Percentiles rank a stretch among this genome's conserved stretches.
phyloP scores from a whole-genome alignment of 176 grass and related monocot species.

The Rhipidocladum racemiflorum region DNA sequence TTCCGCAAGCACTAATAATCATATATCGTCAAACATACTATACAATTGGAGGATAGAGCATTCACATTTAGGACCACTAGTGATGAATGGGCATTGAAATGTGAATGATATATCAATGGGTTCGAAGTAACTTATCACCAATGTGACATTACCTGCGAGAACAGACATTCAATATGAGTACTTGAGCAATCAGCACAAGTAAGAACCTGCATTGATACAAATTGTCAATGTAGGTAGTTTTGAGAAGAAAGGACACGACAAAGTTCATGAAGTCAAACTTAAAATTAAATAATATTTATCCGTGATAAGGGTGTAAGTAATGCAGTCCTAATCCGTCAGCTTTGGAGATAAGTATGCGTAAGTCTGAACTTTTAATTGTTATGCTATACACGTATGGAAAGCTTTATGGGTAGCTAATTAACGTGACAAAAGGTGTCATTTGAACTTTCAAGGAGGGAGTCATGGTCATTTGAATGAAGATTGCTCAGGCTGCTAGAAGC shows the following conservation, averaged over 20 bases:
- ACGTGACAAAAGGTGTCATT: too few relatives aligned
- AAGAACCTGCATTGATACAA: constrained; percentile 66
- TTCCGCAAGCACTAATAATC: background rate
- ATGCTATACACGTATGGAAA: too few relatives aligned
- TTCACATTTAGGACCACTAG: background rate
- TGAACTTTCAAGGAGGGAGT: too few relatives aligned
- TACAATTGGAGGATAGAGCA: background rate
- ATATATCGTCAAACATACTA: background rate
- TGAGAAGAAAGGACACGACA: too few relatives aligned
- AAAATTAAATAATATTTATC: background rate
- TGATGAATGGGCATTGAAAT: background rate
- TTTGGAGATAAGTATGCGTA: too few relatives aligned
- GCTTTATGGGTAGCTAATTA: too few relatives aligned
- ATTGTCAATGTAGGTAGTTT: constrained; percentile 12
- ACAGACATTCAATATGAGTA: constrained; percentile 49
- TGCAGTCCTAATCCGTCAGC: too few relatives aligned
- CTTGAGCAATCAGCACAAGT: constrained; percentile 60
- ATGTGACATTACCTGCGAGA: constrained; percentile 62
- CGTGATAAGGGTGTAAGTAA: background rate
- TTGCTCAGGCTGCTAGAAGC: too few relatives aligned
- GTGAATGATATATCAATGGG: background rate
- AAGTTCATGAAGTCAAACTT: too few relatives aligned
- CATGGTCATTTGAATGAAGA: too few relatives aligned
- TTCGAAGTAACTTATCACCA: background rate
- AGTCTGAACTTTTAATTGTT: too few relatives aligned